These are phyloP conservation scores for Tolypocladium tundrense DNA, from an alignment of 2,329 filamentous ascomycete genomes.

Conservation along the genomic window DNA sequence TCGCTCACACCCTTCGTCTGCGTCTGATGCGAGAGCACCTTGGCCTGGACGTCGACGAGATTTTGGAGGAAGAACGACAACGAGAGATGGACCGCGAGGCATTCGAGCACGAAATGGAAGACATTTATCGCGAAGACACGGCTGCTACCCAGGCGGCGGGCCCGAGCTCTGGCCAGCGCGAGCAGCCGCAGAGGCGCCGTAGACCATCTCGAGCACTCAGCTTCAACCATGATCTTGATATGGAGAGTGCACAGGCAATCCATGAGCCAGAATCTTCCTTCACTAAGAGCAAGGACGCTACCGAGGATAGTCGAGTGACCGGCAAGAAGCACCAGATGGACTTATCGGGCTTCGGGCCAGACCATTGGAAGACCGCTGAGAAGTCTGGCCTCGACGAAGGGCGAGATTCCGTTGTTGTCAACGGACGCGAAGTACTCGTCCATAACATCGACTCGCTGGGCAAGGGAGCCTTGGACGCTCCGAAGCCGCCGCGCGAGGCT, in stretches of 20 bases:
- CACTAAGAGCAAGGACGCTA: background rate
- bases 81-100: slow-evolving; percentile 51
- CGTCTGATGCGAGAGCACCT: slow-evolving; percentile 94
- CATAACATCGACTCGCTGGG: slow-evolving; percentile 54
- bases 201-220: slow-evolving; percentile 30
- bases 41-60: slow-evolving; percentile 87
- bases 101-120: slow-evolving; percentile 50
- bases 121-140: slow-evolving; percentile 44
- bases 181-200: slow-evolving; percentile 32
- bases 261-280: slow-evolving; percentile 2
- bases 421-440: slow-evolving; percentile 62
- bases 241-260: slow-evolving; percentile 39
- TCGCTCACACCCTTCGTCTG: slow-evolving; percentile 85
- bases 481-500: slow-evolving; percentile 22
- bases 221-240: slow-evolving; percentile 58
- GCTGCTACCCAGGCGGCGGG: background rate
- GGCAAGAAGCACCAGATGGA: slow-evolving; percentile 60
- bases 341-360: slow-evolving; percentile 65
- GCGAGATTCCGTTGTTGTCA: slow-evolving; percentile 60
- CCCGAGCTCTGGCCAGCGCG: background rate
- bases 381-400: slow-evolving; percentile 49
- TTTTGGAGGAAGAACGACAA: slow-evolving; percentile 68
- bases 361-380: slow-evolving; percentile 62
- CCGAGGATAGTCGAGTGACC: background rate
- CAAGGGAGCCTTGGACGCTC: slow-evolving; percentile 41